Evolutionary conservation across 345 rosid species (phyloP).

Genomic region (Lepidium aucheri): DNA sequence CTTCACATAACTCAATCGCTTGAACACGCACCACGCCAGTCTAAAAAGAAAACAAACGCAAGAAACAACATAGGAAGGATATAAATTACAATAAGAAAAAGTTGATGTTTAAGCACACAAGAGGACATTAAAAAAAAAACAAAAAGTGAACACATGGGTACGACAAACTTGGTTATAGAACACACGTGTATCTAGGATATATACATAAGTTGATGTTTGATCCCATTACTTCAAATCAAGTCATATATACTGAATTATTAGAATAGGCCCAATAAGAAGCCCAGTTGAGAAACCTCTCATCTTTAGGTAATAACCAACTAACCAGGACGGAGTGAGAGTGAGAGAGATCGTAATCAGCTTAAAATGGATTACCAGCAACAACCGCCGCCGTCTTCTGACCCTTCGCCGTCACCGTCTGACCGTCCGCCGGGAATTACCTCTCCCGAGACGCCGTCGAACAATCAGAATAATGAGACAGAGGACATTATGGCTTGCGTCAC

Average conservation of each 20-base stretch:
- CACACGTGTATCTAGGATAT: no score
- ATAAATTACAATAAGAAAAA: no score
- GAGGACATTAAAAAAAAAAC: no score
- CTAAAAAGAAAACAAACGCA: no score
- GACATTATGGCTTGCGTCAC: slow-evolving; percentile 70
- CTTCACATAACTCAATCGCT: background rate
- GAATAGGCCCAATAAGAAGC: background rate
- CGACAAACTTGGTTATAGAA: no score
- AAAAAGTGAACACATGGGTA: no score
- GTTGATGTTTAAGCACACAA: no score
- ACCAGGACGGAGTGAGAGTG: background rate
- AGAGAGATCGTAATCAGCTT: background rate
- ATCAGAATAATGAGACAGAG: slow-evolving; percentile 33
- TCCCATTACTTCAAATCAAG: no score
- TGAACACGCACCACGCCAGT: no score
- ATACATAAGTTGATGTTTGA: no score
- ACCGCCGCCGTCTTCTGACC: slow-evolving; percentile 11
- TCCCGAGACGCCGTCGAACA: slow-evolving; percentile 30
- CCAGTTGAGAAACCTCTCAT: background rate
- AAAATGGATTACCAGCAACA: slow-evolving; percentile 19
- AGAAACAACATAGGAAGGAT: no score
- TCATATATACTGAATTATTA: no score
- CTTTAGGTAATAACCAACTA: background rate
- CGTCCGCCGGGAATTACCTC: slow-evolving; percentile 13
- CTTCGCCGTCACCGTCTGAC: slow-evolving; percentile 17